Conservation (phyloP, 2,329 filamentous ascomycete genomes). For the Microsporum canis region DNA sequence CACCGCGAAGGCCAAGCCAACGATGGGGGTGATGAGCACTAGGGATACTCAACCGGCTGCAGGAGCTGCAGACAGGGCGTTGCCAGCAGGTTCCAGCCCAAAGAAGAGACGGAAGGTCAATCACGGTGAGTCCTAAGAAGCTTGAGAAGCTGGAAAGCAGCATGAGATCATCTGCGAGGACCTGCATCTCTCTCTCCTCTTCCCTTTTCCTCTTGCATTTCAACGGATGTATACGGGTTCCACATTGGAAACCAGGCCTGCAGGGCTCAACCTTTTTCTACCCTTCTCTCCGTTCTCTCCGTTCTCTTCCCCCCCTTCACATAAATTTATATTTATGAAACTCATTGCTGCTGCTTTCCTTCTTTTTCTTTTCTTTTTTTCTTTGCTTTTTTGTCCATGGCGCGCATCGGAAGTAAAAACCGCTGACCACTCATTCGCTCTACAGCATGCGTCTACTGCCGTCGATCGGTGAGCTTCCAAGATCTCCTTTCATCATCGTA, state of each 20-base stretch:
- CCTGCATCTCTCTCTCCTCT: not conserved
- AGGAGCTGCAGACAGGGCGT: slow-evolving; percentile 21
- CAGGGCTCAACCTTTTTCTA: slow-evolving; percentile 14
- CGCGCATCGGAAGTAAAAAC: slow-evolving; percentile 1
- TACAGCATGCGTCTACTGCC: slow-evolving; percentile 78
- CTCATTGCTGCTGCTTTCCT: not conserved
- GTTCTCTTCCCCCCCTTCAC: not conserved
- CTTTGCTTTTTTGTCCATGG: slow-evolving; percentile 1
- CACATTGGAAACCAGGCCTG: slow-evolving; percentile 7
- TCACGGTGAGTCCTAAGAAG: slow-evolving; percentile 53
- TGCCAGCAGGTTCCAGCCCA: slow-evolving; percentile 42
- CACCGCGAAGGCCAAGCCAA: slow-evolving; percentile 16
- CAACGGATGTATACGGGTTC: slow-evolving; percentile 5
- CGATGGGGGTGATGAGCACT: slow-evolving; percentile 23
- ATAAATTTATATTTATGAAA: not conserved
- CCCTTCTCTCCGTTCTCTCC: slow-evolving; percentile 12
- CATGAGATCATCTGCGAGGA: not conserved
- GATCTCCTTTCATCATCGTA: slow-evolving; percentile 2
- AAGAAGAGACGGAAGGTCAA: slow-evolving; percentile 85
- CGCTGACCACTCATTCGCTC: slow-evolving; percentile 3
- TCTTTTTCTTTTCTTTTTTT: not conserved
- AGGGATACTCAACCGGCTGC: slow-evolving; percentile 24
- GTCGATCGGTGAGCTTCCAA: slow-evolving; percentile 65
- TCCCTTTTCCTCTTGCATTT: not conserved
- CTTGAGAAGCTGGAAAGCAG: not conserved